phyloP scores from a whole-genome alignment of 2,329 filamentous ascomycete genomes.

The Ramularia endophylla region DNA sequence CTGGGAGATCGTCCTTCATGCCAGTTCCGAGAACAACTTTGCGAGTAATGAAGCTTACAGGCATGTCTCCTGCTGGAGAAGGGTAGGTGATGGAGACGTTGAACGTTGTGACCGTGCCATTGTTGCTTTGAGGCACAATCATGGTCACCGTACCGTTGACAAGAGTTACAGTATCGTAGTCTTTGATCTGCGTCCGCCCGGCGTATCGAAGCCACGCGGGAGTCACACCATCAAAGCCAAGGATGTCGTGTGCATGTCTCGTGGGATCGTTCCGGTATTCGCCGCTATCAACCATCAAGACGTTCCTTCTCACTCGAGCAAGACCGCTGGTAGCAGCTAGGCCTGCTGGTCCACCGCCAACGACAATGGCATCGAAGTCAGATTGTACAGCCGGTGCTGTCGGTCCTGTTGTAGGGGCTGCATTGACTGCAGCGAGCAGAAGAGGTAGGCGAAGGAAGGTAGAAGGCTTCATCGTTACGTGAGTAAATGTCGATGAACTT shows the following conservation, averaged over 20 bases:
- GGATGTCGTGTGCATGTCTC: conserved; percentile 16
- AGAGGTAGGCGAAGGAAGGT: conserved; percentile 23
- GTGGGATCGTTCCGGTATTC: conserved; percentile 22
- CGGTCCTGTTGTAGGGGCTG: too few relatives aligned
- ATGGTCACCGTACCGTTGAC: conserved; percentile 10
- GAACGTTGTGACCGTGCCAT: conserved; percentile 2
- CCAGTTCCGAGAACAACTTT: conserved; percentile 21
- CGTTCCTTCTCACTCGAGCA: conserved; percentile 19
- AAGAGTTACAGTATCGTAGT: conserved; percentile 13
- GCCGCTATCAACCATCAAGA: conserved; percentile 17
- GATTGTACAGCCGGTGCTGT: neutral
- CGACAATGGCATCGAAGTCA: conserved; percentile 13
- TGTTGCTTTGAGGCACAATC: conserved; percentile 8
- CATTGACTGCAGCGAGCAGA: too few relatives aligned
- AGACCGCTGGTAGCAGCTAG: conserved; percentile 20
- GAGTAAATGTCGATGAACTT: too few relatives aligned
- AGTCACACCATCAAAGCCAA: conserved; percentile 20
- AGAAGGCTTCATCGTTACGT: conserved; percentile 19
- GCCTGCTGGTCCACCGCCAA: conserved; percentile 18
- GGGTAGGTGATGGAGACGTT: conserved; percentile 7
- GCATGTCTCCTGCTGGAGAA: conserved; percentile 7
- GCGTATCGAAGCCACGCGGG: conserved; percentile 18
- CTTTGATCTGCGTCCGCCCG: conserved; percentile 17
- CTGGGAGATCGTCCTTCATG: conserved; percentile 17
- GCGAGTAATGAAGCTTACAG: conserved; percentile 12